phyloP scores from a whole-genome alignment of 176 grass and related monocot genomes.

The Phoenix dactylifera region DNA sequence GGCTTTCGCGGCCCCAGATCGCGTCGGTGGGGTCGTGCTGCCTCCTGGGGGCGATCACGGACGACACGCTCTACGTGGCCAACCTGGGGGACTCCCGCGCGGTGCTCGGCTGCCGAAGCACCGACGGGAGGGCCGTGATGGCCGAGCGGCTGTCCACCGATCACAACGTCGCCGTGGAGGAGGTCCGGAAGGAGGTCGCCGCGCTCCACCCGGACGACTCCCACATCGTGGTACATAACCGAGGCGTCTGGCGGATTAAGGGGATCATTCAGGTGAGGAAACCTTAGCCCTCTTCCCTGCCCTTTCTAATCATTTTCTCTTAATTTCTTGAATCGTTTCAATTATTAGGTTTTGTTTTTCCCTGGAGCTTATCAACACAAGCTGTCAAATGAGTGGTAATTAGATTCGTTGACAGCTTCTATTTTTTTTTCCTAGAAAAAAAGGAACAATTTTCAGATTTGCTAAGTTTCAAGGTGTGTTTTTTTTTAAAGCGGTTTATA shows the following conservation, averaged over 20 bases:
- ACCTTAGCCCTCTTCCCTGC: no score
- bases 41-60: constrained; percentile 62
- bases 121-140: constrained; percentile 31
- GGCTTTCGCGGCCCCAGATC: constrained; percentile 41
- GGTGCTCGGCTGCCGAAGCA: constrained; percentile 53
- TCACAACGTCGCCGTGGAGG: constrained; percentile 56
- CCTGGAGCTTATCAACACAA: no score
- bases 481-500: no score
- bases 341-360: no score
- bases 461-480: no score
- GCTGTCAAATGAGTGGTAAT: no score
- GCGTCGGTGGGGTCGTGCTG: constrained; percentile 84
- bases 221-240: constrained; percentile 62
- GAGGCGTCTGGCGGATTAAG: constrained; percentile 75
- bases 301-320: no score
- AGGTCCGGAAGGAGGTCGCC: constrained; percentile 48
- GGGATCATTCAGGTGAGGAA: constrained; percentile 69
- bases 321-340: no score
- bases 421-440: no score
- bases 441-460: no score
- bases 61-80: constrained; percentile 73
- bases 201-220: constrained; percentile 61
- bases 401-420: no score
- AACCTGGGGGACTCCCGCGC: constrained; percentile 80
- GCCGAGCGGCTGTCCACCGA: constrained; percentile 61